Percentiles rank a stretch among this genome's conserved stretches.
Evolutionary conservation across 73 alveolate species (phyloP).

Genomic region (Diophrys sp.): DNA sequence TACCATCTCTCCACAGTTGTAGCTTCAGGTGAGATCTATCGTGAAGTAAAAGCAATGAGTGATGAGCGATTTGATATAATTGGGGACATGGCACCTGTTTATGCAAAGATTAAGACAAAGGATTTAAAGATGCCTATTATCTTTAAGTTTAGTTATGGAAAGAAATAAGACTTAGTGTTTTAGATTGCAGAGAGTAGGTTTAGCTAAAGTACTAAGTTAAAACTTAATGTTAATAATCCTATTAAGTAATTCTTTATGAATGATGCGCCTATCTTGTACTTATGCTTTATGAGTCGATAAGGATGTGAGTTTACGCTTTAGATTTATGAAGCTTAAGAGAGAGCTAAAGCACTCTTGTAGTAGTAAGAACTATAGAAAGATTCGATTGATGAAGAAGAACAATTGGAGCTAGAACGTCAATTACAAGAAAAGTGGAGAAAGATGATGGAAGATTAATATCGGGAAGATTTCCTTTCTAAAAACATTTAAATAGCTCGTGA

Average conservation of each 20-base stretch:
- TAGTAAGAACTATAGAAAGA: not conserved
- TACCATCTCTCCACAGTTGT: constrained; percentile 1
- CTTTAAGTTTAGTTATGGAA: not conserved
- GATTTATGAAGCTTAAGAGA: not conserved
- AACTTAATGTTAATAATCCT: not conserved
- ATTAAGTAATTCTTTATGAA: not conserved
- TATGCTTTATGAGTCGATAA: not conserved
- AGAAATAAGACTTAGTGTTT: not conserved
- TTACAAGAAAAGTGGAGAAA: not conserved
- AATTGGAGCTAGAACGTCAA: not conserved
- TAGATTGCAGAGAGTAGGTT: not conserved
- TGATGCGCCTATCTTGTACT: not conserved
- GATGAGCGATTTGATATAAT: not conserved
- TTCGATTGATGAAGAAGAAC: not conserved
- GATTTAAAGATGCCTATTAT: not conserved
- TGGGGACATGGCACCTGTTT: not conserved
- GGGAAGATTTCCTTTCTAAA: not conserved
- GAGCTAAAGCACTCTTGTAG: not conserved
- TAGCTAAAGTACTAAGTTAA: not conserved
- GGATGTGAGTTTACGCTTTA: not conserved
- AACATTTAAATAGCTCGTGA: not conserved
- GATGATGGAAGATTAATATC: not conserved
- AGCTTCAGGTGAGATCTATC: not conserved
- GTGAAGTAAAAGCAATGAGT: not conserved
- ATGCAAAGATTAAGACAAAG: not conserved